Evolutionary conservation across 2,329 filamentous ascomycete genomes (phyloP).

Genomic region (Grosmannia clavigera): DNA sequence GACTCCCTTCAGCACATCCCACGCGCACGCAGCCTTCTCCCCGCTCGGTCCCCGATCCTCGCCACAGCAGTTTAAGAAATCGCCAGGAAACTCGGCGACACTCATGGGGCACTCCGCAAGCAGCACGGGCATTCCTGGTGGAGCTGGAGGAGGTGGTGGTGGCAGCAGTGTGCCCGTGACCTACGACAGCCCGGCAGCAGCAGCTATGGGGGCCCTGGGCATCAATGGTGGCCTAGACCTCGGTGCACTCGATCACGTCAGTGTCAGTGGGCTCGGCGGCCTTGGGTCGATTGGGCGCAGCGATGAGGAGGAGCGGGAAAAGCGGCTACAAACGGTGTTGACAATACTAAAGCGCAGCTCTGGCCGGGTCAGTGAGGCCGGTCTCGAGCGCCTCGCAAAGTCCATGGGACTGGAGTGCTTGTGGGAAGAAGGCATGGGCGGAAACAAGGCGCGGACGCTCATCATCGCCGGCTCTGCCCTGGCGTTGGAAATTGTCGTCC

Average conservation of each 20-base stretch:
- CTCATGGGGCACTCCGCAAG: constrained; percentile 32
- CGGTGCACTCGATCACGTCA: constrained; percentile 34
- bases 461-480: constrained; percentile 51
- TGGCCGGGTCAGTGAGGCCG: constrained; percentile 60
- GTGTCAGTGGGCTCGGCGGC: constrained; percentile 32
- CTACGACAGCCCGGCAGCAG: constrained; percentile 53
- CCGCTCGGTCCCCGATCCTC: constrained; percentile 46
- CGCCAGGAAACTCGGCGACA: constrained; percentile 40
- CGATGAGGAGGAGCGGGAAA: constrained; percentile 37
- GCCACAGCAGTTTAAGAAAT: constrained; percentile 53
- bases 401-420: constrained; percentile 53
- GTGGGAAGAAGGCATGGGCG: constrained; percentile 40
- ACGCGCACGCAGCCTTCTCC: constrained; percentile 45
- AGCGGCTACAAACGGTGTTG: constrained; percentile 40
- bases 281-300: constrained; percentile 26
- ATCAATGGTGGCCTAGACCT: constrained; percentile 40
- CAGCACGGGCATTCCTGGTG: constrained; percentile 4
- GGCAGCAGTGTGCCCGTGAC: constrained; percentile 31
- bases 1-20: constrained; percentile 48
- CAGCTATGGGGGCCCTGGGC: constrained; percentile 44
- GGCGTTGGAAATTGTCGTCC: constrained; percentile 48
- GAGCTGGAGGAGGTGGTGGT: not conserved
- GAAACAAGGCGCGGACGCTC: constrained; percentile 39
- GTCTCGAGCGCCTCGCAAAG: constrained; percentile 58
- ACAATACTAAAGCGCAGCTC: constrained; percentile 35